Evolutionary conservation across 2,329 filamentous ascomycete species (phyloP), one percentile per base, ranked within the genome.

Genomic region (Diaporthe ampelina): DNA sequence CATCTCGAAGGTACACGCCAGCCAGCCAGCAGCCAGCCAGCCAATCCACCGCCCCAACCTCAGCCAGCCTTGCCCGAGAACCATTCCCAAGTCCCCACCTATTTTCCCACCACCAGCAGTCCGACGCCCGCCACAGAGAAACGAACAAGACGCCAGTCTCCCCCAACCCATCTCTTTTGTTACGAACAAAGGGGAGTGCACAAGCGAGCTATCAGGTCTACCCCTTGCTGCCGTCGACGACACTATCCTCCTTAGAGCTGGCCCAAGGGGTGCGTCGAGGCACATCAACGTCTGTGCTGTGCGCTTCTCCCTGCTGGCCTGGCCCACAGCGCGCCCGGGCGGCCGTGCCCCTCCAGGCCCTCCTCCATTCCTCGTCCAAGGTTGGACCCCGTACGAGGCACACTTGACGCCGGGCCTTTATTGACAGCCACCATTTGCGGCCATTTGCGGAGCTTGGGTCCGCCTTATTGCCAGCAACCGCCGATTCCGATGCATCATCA

Each of bases 401-500:
- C 67, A 48, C 52, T 32, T 43, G 52, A 43, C 9, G 35, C 50
- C 26, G 68, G 40, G 26, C 56, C 68, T 59, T 37, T 17, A 9
- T 45, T 50, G 45, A 71, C 40, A 58, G 56, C 56, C 69, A 48
- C 19, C 45, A 48, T 48, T n/a, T 48, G 45, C 19, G 40, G 37
- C 21, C 40, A 17, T n/a, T 40, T 50, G n/a, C 29, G 40, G 43
- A 52, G 26, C 24, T 50, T 72, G 48, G 56, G 57, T 48, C 70
- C 57, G 70, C 57, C 57, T 40, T 45, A 63, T 72, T 43, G 50
- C 37, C 70, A 45, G 45, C 57, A 63, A 72, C 70, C 70, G 57
- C 69, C 69, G 32, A 58, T 71, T 71, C 56, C 69, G 69, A 63
- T 72, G 45, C 45, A 37, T 65, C 59, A n/a, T 43, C 58, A 61